Evolutionary conservation across 371 early-diverging fungal species (phyloP), one percentile per base, ranked within the genome.

Genomic region (Saksenaea oblongispora): DNA sequence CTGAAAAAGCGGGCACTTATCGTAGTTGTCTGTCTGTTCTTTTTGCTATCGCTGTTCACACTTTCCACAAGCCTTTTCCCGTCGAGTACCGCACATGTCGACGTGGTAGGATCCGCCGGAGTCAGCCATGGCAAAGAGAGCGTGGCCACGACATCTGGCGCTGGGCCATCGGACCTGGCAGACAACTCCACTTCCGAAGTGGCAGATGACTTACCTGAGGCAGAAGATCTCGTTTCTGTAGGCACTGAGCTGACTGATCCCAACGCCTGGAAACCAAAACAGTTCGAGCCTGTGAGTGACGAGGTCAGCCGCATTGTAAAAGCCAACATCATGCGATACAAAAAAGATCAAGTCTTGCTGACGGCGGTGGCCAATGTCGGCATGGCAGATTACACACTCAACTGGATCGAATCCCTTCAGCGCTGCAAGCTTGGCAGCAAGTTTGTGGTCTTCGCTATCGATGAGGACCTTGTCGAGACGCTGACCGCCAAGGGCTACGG

Each of bases 331-430:
- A 15, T 26, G 8, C 63, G 60, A 37, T 27, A 67, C 2, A 39
- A 34, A 24, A 56, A 24, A 7, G 62, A 62, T 1, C 56, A 22
- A n/a, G 55, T 71, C 15, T 39, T 76, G 22, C 37, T 76, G 31
- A 73, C 69, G 13, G 73, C 76, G 5, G 76, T 78, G 27, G 76
- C 65, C 26, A 76, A 73, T 34, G 55, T 51, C 28, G 76, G 76
- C 28, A 76, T 76, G 76, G 58, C 71, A 7, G 71, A 73, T 13
- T 73, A 73, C 47, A 73, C 74, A 1, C 56, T 76, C 15, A 76
- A 76, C 61, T 76, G 76, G 76, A 71, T 73, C n/a, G 71, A 76
- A 42, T 76, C 76, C 0, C 62, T 76, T n/a, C 41, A 56, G 18
- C 65, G 63, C 5, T 66, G 69, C 2, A 51, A 66, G 11, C 62